Percentiles rank a stretch among this genome's conserved stretches.
These are phyloP conservation scores for Hericium erinaceus DNA, from an alignment of 768 basidiomycete species.

Conservation along the genomic window DNA sequence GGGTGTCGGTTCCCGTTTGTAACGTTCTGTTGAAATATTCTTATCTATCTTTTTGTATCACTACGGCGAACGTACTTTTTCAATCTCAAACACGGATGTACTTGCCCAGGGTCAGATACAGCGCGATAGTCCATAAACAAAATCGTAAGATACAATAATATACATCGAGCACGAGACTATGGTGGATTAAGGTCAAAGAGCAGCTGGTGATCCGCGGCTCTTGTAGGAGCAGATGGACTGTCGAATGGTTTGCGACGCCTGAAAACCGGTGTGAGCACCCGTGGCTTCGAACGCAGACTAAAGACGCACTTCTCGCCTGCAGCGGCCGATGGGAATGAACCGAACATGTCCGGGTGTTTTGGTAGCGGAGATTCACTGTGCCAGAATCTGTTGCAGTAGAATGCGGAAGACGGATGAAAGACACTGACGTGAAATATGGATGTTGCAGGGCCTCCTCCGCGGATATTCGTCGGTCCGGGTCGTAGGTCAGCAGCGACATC, in stretches of 20 bases:
- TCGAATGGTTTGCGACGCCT: conserved; percentile 73
- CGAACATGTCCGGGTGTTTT: conserved; percentile 93
- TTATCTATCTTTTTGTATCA: background rate
- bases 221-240: conserved; percentile 72
- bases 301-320: conserved; percentile 84
- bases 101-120: no score
- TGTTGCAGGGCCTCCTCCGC: conserved; percentile 89
- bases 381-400: background rate
- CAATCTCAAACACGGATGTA: no score
- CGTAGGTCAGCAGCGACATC: conserved; percentile 75
- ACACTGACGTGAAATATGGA: conserved; percentile 55
- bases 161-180: no score
- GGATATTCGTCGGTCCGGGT: conserved; percentile 76
- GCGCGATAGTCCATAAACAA: no score
- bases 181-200: conserved; percentile 49
- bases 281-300: background rate
- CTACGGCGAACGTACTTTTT: no score
- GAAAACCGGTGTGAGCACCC: conserved; percentile 1
- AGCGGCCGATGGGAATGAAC: conserved; percentile 91
- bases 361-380: conserved; percentile 85
- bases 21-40: background rate
- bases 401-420: background rate
- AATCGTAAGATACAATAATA: no score
- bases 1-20: no score
- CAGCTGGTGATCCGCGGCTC: conserved; percentile 59